Evolutionary conservation across 2,329 filamentous ascomycete genomes (phyloP).

Genomic region (Diaporthe ampelina): DNA sequence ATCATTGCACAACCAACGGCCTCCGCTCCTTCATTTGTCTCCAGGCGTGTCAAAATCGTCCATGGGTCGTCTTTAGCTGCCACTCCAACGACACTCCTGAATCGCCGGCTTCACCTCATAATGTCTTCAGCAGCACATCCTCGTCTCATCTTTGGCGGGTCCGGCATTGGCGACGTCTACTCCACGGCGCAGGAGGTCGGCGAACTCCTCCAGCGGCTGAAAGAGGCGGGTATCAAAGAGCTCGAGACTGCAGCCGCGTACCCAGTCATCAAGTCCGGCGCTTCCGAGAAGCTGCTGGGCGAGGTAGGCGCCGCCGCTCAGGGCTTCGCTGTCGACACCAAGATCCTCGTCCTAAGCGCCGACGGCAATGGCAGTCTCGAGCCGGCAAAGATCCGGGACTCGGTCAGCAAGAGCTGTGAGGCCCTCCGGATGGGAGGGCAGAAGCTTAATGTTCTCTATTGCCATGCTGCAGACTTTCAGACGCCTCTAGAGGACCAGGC

Average conservation of each 20-base stretch:
- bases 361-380: constrained; percentile 35
- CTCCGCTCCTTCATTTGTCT: not conserved
- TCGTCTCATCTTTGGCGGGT: constrained; percentile 9
- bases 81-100: not conserved
- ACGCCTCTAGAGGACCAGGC: constrained; percentile 39
- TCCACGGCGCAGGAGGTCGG: not conserved
- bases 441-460: constrained; percentile 36
- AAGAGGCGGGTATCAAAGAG: not conserved
- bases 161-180: constrained; percentile 8
- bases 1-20: not conserved
- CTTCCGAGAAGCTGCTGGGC: constrained; percentile 40
- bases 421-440: constrained; percentile 18
- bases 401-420: constrained; percentile 36
- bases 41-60: not conserved
- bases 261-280: constrained; percentile 36
- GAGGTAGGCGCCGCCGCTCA: constrained; percentile 27
- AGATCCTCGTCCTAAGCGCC: constrained; percentile 32
- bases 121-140: constrained; percentile 4
- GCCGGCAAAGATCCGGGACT: constrained; percentile 36
- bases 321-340: constrained; percentile 42
- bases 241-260: constrained; percentile 38
- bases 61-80: not conserved
- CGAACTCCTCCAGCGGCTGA: not conserved
- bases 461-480: constrained; percentile 30
- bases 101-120: not conserved